Percentiles rank a stretch among this genome's conserved stretches.
phyloP scores from a whole-genome alignment of 306 rosid genomes.

The Vigna mungo region DNA sequence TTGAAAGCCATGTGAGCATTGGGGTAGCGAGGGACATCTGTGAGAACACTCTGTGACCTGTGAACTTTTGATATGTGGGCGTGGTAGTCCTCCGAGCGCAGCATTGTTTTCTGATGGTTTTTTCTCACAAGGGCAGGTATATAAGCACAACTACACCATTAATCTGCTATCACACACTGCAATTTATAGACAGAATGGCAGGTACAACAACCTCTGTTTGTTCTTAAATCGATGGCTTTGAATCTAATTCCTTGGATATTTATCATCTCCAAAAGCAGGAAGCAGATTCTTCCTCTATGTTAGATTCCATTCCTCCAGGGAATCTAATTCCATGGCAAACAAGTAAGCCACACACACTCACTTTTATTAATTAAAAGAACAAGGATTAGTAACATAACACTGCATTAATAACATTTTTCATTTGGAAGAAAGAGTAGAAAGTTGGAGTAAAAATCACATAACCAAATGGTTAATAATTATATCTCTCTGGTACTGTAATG shows the following conservation, averaged over 20 bases:
- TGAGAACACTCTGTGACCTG: slow-evolving; percentile 46
- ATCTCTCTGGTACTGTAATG: background rate
- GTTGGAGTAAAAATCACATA: background rate
- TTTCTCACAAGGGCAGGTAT: background rate
- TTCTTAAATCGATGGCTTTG: slow-evolving; percentile 20
- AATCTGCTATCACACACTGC: background rate
- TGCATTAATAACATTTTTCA: background rate
- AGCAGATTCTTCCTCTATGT: slow-evolving; percentile 4
- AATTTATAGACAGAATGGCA: slow-evolving; percentile 24
- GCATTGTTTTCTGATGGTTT: slow-evolving; percentile 26
- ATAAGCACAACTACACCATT: slow-evolving; percentile 14
- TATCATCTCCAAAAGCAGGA: slow-evolving; percentile 22
- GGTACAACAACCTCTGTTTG: background rate
- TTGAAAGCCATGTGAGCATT: slow-evolving; percentile 37
- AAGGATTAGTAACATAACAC: background rate
- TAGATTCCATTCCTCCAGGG: slow-evolving; percentile 27
- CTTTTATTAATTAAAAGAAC: background rate
- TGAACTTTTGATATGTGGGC: slow-evolving; percentile 49
- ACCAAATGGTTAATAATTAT: background rate
- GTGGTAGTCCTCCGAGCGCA: slow-evolving; percentile 47
- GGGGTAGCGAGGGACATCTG: slow-evolving; percentile 60
- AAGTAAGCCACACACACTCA: background rate
- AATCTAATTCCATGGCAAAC: slow-evolving; percentile 21
- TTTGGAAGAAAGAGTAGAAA: background rate
- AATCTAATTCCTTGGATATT: slow-evolving; percentile 41